Base-by-base conservation (phyloP, 805 yeast species). In the Hanseniaspora lindneri region DNA sequence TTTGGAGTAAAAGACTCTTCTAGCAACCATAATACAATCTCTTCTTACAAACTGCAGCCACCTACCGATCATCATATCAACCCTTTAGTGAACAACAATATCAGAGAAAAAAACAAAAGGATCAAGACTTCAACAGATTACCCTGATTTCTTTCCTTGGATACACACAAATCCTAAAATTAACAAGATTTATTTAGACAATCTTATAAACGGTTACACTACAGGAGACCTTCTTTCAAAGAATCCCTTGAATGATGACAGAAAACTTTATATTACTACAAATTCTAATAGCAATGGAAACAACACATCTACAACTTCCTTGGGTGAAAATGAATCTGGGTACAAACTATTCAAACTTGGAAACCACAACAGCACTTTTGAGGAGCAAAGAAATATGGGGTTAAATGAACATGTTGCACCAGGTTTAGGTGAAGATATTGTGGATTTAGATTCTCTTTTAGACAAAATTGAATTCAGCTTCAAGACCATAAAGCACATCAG, bases 291-390 rank as follows among this genome's bases (percentile, higher is more conserved):
- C 2, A 46, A 46, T 17, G 49, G 49, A 20, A 46, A 46, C 20
- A 46, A 46, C 17, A 46, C 49, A 10, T 37, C 43, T 14, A 46
- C 49, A 9, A 46, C 49, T 3, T 37, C 43, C 17, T n/a, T 46
- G n/a, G 49, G 49, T 13, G 49, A 46, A 39, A 46, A 46, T 33
- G 49, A 46, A 13, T 25, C 36, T 13, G 49, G 43, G n/a, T 19
- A 23, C 5, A 46, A 46, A 25, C 19, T 46, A 3, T 46, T 46
- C 21, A 30, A 28, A 39, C 8, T 28, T 28, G 19, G 19, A 6
- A 16, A 39, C 23, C 16, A 28, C n/a, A 11, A 24, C n/a, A 9
- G 28, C 5, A 24, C 10, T 8, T 3, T 17, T 17, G 16, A 28
- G 4, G 19, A 7, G 34, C 30, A n/a, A 3, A 35, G 17, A 10